Percentiles rank a stretch among this genome's conserved stretches.
Evolutionary conservation across 1,284 basidiomycete species (phyloP).

Genomic region (Sparassis latifolia): DNA sequence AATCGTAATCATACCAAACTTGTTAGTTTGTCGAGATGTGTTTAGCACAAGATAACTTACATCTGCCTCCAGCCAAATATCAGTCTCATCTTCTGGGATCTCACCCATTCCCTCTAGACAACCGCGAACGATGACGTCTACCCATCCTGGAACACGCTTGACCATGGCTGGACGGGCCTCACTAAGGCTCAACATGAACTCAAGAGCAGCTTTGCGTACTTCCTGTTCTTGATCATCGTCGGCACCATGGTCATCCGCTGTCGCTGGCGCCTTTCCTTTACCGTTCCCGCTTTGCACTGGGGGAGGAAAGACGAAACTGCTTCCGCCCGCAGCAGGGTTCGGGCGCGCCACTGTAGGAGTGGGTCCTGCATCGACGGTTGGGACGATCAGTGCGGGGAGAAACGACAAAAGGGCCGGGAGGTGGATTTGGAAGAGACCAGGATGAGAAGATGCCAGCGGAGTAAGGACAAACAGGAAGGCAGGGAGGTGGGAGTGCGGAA

Average conservation of each 20-base stretch:
- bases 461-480: slow-evolving; percentile 63
- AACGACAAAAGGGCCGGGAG: slow-evolving; percentile 57
- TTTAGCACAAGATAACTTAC: slow-evolving; percentile 33
- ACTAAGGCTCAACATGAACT: slow-evolving; percentile 72
- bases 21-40: background rate
- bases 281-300: slow-evolving; percentile 12
- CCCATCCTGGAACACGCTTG: slow-evolving; percentile 61
- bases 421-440: slow-evolving; percentile 63
- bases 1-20: slow-evolving; percentile 1
- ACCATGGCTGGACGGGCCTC: slow-evolving; percentile 67
- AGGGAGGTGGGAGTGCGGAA: slow-evolving; percentile 50
- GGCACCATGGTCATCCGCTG: slow-evolving; percentile 15
- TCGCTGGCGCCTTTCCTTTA: slow-evolving; percentile 19
- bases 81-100: slow-evolving; percentile 53
- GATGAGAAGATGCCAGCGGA: slow-evolving; percentile 61
- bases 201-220: slow-evolving; percentile 57
- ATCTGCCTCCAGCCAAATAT: slow-evolving; percentile 67
- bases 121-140: slow-evolving; percentile 56
- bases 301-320: slow-evolving; percentile 53
- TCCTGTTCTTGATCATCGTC: slow-evolving; percentile 48
- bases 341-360: slow-evolving; percentile 68
- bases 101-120: slow-evolving; percentile 80
- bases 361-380: slow-evolving; percentile 59
- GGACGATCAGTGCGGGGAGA: slow-evolving; percentile 58
- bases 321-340: slow-evolving; percentile 38